Evolutionary conservation across 371 early-diverging fungal species (phyloP).

Genomic region (Mortierella sp.): DNA sequence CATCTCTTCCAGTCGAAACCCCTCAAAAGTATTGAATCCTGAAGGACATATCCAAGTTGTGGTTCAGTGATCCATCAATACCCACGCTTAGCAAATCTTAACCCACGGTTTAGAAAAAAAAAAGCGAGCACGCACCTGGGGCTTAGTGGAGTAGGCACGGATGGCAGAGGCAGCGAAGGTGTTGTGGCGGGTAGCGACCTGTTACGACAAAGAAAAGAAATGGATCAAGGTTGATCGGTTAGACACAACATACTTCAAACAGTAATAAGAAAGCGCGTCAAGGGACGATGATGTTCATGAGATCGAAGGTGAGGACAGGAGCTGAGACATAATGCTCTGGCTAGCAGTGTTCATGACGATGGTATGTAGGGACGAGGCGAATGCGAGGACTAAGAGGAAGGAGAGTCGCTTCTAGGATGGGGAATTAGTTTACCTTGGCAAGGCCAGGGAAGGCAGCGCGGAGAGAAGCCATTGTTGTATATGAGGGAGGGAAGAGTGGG

Average conservation of each 20-base stretch:
- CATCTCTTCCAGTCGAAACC: too few species aligned
- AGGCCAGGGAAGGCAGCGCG: slow-evolving; percentile 53
- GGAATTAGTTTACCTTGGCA: slow-evolving; percentile 34
- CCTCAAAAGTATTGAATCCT: too few species aligned
- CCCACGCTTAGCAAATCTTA: too few species aligned
- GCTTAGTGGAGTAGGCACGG: slow-evolving; percentile 56
- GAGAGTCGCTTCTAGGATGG: too few species aligned
- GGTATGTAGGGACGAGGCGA: not conserved
- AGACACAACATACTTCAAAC: too few species aligned
- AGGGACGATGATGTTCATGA: too few species aligned
- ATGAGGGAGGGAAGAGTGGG: not conserved
- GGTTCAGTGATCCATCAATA: too few species aligned
- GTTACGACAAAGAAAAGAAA: not conserved
- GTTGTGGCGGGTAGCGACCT: slow-evolving; percentile 53
- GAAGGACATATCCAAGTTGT: too few species aligned
- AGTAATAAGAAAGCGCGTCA: too few species aligned
- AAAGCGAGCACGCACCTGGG: slow-evolving; percentile 54
- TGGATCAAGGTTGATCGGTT: not conserved
- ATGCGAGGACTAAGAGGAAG: not conserved
- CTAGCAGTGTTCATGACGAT: not conserved
- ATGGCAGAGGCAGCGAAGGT: slow-evolving; percentile 36
- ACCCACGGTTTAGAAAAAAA: too few species aligned
- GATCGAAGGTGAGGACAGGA: too few species aligned
- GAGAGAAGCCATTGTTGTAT: slow-evolving; percentile 48
- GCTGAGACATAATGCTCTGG: too few species aligned